These are phyloP conservation scores for Pulicaria dysenterica DNA, from an alignment of 129 eudicot species.

Conservation along the genomic window DNA sequence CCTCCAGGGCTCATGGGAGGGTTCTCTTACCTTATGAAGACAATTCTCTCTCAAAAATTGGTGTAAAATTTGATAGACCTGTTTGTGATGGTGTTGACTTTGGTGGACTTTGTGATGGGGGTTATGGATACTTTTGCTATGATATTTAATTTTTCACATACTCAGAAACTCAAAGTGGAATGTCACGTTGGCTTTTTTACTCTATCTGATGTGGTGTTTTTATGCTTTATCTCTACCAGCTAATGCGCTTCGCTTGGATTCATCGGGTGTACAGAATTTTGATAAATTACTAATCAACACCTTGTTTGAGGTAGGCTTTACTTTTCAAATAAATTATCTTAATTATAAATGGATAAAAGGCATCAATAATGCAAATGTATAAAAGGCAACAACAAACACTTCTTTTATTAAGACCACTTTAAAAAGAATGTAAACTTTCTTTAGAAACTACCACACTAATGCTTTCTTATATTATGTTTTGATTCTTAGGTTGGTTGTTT, in stretches of 20 bases:
- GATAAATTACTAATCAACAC: slow-evolving; percentile 58
- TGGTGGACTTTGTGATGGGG: slow-evolving; percentile 72
- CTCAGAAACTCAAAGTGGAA: slow-evolving; percentile 5
- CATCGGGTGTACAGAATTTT: slow-evolving; percentile 62
- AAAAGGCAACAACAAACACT: no score
- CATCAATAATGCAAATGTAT: no score
- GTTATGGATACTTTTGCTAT: slow-evolving; percentile 85
- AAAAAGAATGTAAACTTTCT: no score
- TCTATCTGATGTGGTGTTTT: slow-evolving; percentile 17
- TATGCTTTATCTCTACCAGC: slow-evolving; percentile 48
- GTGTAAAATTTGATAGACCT: slow-evolving; percentile 76
- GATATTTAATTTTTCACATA: slow-evolving; percentile 47
- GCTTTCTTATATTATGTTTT: no score
- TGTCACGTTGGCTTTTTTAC: slow-evolving; percentile 9
- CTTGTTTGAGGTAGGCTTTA: slow-evolving; percentile 61
- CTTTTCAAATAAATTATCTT: background rate
- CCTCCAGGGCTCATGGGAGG: slow-evolving; percentile 72
- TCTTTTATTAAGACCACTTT: no score
- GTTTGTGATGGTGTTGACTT: slow-evolving; percentile 79
- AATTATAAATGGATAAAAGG: no score
- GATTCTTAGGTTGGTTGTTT: no score
- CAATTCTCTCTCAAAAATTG: slow-evolving; percentile 72
- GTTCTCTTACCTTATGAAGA: slow-evolving; percentile 76
- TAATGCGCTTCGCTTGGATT: slow-evolving; percentile 66
- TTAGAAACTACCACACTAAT: no score